Conservation (phyloP, 78 protist genomes). For the Pelomyxa schiedti region DNA sequence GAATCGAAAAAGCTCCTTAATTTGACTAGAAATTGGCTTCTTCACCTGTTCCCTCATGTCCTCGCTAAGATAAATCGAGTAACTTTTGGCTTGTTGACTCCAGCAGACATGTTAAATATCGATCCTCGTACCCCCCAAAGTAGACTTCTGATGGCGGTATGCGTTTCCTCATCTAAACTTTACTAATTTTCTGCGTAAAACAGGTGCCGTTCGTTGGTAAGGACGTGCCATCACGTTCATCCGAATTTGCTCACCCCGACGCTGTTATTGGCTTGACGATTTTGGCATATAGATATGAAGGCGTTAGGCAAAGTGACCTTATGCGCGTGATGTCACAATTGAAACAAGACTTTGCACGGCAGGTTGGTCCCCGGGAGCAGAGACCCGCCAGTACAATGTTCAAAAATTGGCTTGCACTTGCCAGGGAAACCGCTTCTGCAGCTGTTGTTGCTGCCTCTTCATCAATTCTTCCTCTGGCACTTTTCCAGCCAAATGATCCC, state of each 20-base stretch:
- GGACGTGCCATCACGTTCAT: conserved; percentile 26
- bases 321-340: background rate
- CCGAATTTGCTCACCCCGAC: conserved; percentile 68
- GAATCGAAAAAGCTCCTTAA: conserved; percentile 14
- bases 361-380: conserved; percentile 25
- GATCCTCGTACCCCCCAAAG: conserved; percentile 9
- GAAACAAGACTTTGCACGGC: background rate
- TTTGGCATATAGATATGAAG: conserved; percentile 34
- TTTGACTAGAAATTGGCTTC: conserved; percentile 24
- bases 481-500: conserved; percentile 36
- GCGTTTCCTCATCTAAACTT: too few relatives aligned
- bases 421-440: too few relatives aligned
- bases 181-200: too few relatives aligned
- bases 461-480: conserved; percentile 45
- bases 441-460: too few relatives aligned
- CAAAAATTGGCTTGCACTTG: background rate
- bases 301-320: conserved; percentile 17
- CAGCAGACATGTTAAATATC: conserved; percentile 1
- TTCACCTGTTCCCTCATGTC: conserved; percentile 27
- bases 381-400: conserved; percentile 18
- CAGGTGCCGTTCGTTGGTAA: conserved; percentile 44
- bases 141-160: conserved; percentile 42
- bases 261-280: conserved; percentile 32
- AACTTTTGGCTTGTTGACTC: conserved; percentile 33
- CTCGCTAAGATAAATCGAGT: conserved; percentile 54